Evolutionary conservation across 495 filamentous ascomycete species (phyloP), one percentile per base, ranked within the genome.

Genomic region (Thozetella sp.): DNA sequence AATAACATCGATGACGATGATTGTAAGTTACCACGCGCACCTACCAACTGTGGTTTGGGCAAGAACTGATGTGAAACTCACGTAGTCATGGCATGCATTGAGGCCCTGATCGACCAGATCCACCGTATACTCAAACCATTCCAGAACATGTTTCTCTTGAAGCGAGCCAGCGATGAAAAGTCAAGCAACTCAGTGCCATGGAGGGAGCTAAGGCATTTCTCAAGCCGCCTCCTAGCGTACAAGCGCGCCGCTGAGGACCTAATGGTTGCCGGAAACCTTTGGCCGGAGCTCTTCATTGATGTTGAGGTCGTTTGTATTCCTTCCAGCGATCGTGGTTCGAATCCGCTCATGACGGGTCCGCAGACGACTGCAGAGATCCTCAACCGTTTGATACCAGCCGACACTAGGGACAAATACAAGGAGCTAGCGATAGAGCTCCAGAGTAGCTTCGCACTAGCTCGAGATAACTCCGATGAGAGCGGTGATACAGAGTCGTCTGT

Each of bases 181-280:
- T 6, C 30, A 6, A 15, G 30, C 6, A 37, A 37, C 30, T 37
- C 30, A 15, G 30, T 6, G 19, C 66, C 56, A 0, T 67, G 64
- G 64, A 11, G 3, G 19, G 22, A 56, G 2, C 15, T 59, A 0
- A 46, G 56, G 22, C 64, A 67, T 37, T 51, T 52, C 30, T 25
- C 58, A 1, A 40, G 62, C 9, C 61, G 64, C 0, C 55, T 67
- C 17, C 30, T 53, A 2, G 64, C 64, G 4, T 64, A 64, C n/a
- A 55, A 37, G n/a, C 17, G 61, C 30, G 58, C 58, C 13, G 56
- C 62, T 30, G 56, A 34, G 3, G 19, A 48, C 0, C 53, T 67
- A 1, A 22, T 61, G 3, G 45, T 51, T 0, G 45, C 53, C 4
- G 52, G 62, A 0, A 27, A 22, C 27, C 12, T 15, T 2, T 57